These are phyloP conservation scores for Fennellomyces sp. DNA, from an alignment of 371 early-diverging fungal genomes.

Conservation along the genomic window DNA sequence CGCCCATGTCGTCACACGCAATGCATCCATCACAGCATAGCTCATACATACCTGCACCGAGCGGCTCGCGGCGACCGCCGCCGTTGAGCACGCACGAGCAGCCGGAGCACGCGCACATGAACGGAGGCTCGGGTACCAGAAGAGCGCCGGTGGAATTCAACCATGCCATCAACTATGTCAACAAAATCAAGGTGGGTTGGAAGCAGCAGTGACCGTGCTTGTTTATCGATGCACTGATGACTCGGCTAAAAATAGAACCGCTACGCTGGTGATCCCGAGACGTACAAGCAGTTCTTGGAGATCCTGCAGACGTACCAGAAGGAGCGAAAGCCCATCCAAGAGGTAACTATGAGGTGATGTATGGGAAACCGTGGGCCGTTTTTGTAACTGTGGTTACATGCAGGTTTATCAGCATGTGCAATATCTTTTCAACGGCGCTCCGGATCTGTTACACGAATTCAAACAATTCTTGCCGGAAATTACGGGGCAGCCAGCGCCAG, in stretches of 20 bases:
- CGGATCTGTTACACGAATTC: conserved; percentile 92
- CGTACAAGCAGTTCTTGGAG: conserved; percentile 91
- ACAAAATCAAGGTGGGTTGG: conserved; percentile 91
- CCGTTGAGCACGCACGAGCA: conserved; percentile 7
- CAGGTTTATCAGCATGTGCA: conserved; percentile 78
- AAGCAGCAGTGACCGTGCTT: background rate
- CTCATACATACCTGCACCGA: conserved; percentile 10
- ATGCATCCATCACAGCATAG: conserved; percentile 10
- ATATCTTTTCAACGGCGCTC: conserved; percentile 74
- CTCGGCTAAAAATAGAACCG: conserved; percentile 64
- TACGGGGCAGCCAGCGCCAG: conserved; percentile 14
- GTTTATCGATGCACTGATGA: background rate
- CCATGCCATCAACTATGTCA: conserved; percentile 95
- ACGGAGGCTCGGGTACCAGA: conserved; percentile 1
- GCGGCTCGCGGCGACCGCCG: background rate
- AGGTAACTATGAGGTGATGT: conserved; percentile 42
- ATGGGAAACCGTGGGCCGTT: background rate
- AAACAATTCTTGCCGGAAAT: conserved; percentile 90
- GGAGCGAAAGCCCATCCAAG: conserved; percentile 87
- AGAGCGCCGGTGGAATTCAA: conserved; percentile 86
- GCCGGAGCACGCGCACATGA: conserved; percentile 2
- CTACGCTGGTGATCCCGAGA: conserved; percentile 84
- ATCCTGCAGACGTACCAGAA: conserved; percentile 91
- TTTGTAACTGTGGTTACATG: background rate
- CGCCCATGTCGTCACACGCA: conserved; percentile 10